Conservation (phyloP, 129 eudicot genomes). For the Flaveria trinervia region DNA sequence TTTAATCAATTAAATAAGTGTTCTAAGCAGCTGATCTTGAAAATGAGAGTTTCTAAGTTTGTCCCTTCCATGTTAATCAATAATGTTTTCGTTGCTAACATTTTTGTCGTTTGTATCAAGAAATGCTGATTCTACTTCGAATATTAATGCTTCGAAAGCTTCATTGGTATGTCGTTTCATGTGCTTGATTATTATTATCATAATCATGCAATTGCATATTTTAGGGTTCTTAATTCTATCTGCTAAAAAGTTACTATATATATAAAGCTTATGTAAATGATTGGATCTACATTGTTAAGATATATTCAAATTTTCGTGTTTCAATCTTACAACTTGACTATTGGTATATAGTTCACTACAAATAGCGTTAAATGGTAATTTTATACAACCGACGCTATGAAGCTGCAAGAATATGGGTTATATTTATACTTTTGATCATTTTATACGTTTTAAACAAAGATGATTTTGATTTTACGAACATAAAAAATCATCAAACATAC, state of each 20-base stretch:
- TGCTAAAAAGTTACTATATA: background rate
- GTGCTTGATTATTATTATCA: background rate
- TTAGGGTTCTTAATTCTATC: background rate
- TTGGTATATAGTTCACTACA: too few species aligned
- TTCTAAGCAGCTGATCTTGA: conserved; percentile 38
- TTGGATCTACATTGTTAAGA: background rate
- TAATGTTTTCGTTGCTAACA: conserved; percentile 17
- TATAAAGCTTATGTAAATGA: background rate
- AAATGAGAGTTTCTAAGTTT: conserved; percentile 43
- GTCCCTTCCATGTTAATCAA: conserved; percentile 40
- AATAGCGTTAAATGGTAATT: too few species aligned
- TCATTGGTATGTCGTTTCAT: conserved; percentile 20
- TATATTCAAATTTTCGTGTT: background rate
- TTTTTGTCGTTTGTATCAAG: conserved; percentile 32
- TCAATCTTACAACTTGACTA: too few species aligned
- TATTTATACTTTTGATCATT: too few species aligned
- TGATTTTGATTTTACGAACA: too few species aligned
- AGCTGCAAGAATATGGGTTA: too few species aligned
- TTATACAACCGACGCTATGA: too few species aligned
- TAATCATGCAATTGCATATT: background rate
- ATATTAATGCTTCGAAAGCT: conserved; percentile 26
- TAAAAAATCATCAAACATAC: too few species aligned
- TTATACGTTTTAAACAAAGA: too few species aligned
- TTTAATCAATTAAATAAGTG: conserved; percentile 7
- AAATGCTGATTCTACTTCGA: conserved; percentile 34